phyloP scores from a whole-genome alignment of 495 filamentous ascomycete genomes.

The Acidiella bohemica region DNA sequence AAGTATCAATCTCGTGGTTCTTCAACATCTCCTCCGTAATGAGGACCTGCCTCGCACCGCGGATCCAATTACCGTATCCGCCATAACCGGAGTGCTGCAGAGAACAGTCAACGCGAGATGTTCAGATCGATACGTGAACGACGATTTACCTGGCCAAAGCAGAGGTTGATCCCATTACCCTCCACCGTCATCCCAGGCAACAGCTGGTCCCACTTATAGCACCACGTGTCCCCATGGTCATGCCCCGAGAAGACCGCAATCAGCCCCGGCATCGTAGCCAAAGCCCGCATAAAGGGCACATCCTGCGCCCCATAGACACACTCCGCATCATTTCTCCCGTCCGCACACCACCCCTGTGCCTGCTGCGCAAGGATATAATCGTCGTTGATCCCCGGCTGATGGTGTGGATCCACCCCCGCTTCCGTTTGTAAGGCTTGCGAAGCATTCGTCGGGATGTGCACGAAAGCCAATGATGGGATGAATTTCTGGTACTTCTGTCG shows the following conservation, averaged over 20 bases:
- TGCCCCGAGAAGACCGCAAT: slow-evolving; percentile 56
- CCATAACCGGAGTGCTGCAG: slow-evolving; percentile 60
- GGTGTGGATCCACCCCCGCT: slow-evolving; percentile 27
- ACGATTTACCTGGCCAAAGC: no score
- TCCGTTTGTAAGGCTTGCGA: slow-evolving; percentile 34
- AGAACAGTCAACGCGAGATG: no score
- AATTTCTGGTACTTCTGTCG: slow-evolving; percentile 25
- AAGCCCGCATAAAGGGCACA: slow-evolving; percentile 48
- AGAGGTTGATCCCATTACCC: slow-evolving; percentile 39
- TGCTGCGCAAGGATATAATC: slow-evolving; percentile 35
- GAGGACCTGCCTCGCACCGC: slow-evolving; percentile 46
- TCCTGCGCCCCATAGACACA: slow-evolving; percentile 42
- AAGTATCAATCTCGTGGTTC: slow-evolving; percentile 39
- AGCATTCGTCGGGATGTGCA: slow-evolving; percentile 57
- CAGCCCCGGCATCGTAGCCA: slow-evolving; percentile 42
- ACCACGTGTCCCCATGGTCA: slow-evolving; percentile 62
- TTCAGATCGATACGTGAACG: no score
- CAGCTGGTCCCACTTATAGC: slow-evolving; percentile 29
- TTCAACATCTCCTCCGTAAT: slow-evolving; percentile 30
- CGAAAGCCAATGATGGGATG: slow-evolving; percentile 59
- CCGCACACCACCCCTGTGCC: slow-evolving; percentile 35
- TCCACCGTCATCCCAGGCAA: slow-evolving; percentile 24
- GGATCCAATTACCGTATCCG: slow-evolving; percentile 52
- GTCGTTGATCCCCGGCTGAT: slow-evolving; percentile 53
- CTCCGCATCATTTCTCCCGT: background rate